A percentile compares a stretch with the other conserved stretches of the same genome.
phyloP scores from a whole-genome alignment of 2,329 filamentous ascomycete species.

The Hymenoscyphus infarciens region DNA sequence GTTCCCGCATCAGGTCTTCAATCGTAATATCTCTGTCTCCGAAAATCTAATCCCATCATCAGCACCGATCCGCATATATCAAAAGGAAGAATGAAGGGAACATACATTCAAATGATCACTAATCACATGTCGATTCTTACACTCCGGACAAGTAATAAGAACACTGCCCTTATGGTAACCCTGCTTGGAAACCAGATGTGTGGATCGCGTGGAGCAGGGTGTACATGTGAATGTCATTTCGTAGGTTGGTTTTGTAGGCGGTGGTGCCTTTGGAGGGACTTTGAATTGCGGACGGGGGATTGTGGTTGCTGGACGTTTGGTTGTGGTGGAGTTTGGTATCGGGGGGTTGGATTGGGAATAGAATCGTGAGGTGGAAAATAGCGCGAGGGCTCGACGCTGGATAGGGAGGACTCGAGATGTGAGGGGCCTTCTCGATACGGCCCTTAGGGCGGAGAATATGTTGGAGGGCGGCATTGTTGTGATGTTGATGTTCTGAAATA shows the following conservation, averaged over 20 bases:
- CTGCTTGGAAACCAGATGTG: conserved; percentile 85
- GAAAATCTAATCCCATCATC: conserved; percentile 54
- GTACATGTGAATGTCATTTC: conserved; percentile 90
- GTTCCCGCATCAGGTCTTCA: conserved; percentile 73
- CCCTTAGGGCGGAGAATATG: conserved; percentile 7
- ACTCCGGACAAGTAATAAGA: conserved; percentile 82
- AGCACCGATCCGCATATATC: not conserved
- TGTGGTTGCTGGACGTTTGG: not conserved
- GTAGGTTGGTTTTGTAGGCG: conserved; percentile 60
- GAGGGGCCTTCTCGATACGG: not conserved
- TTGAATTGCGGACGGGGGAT: not conserved
- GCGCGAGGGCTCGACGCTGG: conserved; percentile 3
- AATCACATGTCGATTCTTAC: conserved; percentile 86
- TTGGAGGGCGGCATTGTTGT: conserved; percentile 13
- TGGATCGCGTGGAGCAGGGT: conserved; percentile 75
- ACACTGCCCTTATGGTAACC: conserved; percentile 90
- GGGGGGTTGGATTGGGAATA: not conserved
- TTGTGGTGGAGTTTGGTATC: not conserved
- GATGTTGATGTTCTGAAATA: not conserved
- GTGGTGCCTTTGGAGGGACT: not conserved
- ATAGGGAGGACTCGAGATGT: not conserved
- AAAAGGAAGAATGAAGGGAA: not conserved
- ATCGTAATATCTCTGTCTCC: conserved; percentile 66
- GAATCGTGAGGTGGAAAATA: conserved; percentile 5
- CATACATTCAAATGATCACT: conserved; percentile 74